phyloP scores from a whole-genome alignment of 768 basidiomycete genomes.

The Amanita exitialis region DNA sequence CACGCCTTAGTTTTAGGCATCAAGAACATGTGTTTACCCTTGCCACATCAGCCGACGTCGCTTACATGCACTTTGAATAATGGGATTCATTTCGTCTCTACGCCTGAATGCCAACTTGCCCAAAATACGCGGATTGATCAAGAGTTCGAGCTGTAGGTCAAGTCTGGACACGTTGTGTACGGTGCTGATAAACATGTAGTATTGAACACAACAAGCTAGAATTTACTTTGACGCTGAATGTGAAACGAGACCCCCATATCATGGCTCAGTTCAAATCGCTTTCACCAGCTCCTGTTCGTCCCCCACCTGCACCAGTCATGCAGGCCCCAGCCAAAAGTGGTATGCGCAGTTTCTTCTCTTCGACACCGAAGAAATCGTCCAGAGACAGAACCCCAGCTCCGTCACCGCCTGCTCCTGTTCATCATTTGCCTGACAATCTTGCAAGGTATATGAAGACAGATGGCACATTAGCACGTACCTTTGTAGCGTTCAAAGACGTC shows the following conservation, averaged over 20 bases:
- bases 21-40: constrained; percentile 62
- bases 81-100: constrained; percentile 92
- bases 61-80: constrained; percentile 90
- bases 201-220: constrained; percentile 94
- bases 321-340: constrained; percentile 50
- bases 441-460: constrained; percentile 78
- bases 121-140: constrained; percentile 63
- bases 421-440: constrained; percentile 59
- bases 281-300: constrained; percentile 32
- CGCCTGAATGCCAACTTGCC: constrained; percentile 61
- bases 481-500: constrained; percentile 85
- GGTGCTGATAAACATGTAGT: constrained; percentile 23
- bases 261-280: constrained; percentile 65
- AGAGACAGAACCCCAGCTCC: constrained; percentile 36
- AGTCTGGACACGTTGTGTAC: neutral
- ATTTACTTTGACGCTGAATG: constrained; percentile 83
- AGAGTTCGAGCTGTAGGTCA: constrained; percentile 81
- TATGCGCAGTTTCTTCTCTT: constrained; percentile 68
- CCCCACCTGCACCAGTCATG: constrained; percentile 22
- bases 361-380: constrained; percentile 57
- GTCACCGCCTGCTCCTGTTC: constrained; percentile 26
- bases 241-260: constrained; percentile 82
- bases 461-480: constrained; percentile 80
- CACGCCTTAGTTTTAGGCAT: constrained; percentile 59
- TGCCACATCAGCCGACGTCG: constrained; percentile 66